Base-by-base conservation (phyloP, 2,329 filamentous ascomycete species). In the Aspergillus viridinutans region DNA sequence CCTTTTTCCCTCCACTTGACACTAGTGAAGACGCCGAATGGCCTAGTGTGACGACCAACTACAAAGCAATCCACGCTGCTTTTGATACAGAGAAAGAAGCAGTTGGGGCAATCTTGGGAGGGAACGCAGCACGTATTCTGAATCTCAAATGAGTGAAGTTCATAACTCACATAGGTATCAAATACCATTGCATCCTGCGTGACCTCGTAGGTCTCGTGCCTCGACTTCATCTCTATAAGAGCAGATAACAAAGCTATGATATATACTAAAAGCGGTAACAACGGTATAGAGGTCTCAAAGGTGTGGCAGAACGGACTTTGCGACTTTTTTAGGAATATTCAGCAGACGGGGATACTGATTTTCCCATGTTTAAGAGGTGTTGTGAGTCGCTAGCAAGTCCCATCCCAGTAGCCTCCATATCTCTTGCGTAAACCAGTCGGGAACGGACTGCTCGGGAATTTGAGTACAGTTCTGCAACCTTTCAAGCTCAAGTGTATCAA, bases 381-480 rank as follows among this genome's bases (percentile, higher is more conserved):
- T 43, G 3, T 47, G 32, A 5, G 47, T 58, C 52, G 35, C 58
- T 49, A 75, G 43, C 52, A 73, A 57, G 51, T 85, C 81, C 83
- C 83, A 86, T 0, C 84, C 83, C 6, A 86, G 64, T 53, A 85
- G 64, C 53, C 75, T 70, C 84, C 84, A 86, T 2, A 85, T 68
- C 61, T 85, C 80, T 55, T 76, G 75, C 53, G 78, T 76, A 61
- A 84, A 85, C 81, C 82, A 84, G 17, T 82, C 78, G 3, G 75
- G 64, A 4, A 78, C 73, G 8, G 78, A 68, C 17, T 71, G 64
- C 28, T 78, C 71, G 1, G 62, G 42, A 25, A 43, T 23, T 6
- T 57, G 45, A 9, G 53, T 50, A 25, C 9, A 25, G 3, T 40
- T 29, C 14, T 28, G 50, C 28, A 64, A n/a, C 17, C 55, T 58